Evolutionary conservation across 2,329 filamentous ascomycete species (phyloP).

Genomic region (Aspergillus awamori): DNA sequence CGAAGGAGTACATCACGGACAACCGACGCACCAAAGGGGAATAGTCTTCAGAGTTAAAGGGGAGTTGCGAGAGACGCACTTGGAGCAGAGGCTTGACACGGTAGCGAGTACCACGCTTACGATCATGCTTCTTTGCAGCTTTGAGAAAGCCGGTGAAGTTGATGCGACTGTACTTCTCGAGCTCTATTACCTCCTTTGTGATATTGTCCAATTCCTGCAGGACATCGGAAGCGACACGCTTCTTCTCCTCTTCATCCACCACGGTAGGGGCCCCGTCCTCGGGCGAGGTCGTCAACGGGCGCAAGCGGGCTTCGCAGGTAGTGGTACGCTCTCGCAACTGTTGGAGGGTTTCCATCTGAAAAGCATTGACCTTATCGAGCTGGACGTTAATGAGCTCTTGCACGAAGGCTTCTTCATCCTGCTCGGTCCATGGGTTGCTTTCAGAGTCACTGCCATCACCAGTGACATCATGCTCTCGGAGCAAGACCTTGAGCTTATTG

Average conservation of each 20-base stretch:
- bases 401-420: constrained; percentile 91
- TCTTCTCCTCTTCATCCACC: constrained; percentile 47
- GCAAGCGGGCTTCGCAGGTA: constrained; percentile 67
- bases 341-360: constrained; percentile 81
- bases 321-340: constrained; percentile 79
- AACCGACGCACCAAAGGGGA: constrained; percentile 83
- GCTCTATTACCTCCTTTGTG: constrained; percentile 85
- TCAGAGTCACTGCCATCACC: constrained; percentile 55
- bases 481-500: constrained; percentile 82
- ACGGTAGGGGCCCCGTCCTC: constrained; percentile 38
- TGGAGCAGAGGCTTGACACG: constrained; percentile 89
- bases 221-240: constrained; percentile 66
- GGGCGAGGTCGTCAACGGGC: constrained; percentile 54
- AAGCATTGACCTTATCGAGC: constrained; percentile 89
- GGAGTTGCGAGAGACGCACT: constrained; percentile 80
- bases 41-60: constrained; percentile 95
- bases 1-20: constrained; percentile 93
- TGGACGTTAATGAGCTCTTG: constrained; percentile 94
- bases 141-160: constrained; percentile 99
- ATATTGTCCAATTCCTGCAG: constrained; percentile 81
- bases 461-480: constrained; percentile 72
- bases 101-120: constrained; percentile 83
- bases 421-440: constrained; percentile 77
- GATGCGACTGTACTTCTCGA: constrained; percentile 92
- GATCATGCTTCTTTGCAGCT: constrained; percentile 98